These are phyloP conservation scores for Globisporangium mamillatum DNA, from an alignment of 352 stramenopile genomes.

Conservation along the genomic window DNA sequence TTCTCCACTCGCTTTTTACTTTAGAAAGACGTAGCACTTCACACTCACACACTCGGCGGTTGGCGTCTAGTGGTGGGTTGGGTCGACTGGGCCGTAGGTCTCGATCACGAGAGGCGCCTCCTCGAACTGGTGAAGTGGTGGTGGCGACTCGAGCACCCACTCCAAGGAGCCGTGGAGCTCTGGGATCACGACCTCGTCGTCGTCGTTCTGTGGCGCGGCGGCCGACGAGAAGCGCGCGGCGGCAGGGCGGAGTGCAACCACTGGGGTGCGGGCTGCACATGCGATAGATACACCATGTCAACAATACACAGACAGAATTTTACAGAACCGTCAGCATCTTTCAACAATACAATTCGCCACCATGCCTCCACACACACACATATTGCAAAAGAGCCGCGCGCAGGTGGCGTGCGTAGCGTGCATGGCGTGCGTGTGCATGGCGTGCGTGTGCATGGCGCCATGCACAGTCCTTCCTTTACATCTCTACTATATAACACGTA, in stretches of 20 bases:
- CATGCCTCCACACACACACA: not conserved
- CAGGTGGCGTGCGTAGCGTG: not conserved
- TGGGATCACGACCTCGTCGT: conserved; percentile 79
- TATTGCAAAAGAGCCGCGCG: not conserved
- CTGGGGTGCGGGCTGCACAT: conserved; percentile 45
- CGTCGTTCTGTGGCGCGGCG: conserved; percentile 37
- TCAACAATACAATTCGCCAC: conserved; percentile 13
- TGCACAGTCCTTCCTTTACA: not conserved
- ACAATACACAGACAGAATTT: conserved; percentile 3
- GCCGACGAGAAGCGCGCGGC: conserved; percentile 54
- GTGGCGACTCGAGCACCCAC: conserved; percentile 80
- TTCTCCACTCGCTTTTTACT: conserved; percentile 4
- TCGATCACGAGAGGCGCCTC: conserved; percentile 87
- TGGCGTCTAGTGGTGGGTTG: conserved; percentile 63
- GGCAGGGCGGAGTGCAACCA: conserved; percentile 44
- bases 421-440: not conserved
- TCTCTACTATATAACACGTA: not conserved
- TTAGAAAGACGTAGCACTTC: conserved; percentile 12
- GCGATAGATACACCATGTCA: not conserved
- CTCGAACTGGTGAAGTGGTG: conserved; percentile 88
- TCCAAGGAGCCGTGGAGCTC: conserved; percentile 82
- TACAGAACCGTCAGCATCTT: conserved; percentile 2
- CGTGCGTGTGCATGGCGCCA: not conserved
- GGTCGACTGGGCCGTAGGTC: conserved; percentile 84
- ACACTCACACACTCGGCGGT: not conserved